These are phyloP conservation scores for Aspergillus novoparasiticus DNA, from an alignment of 2,329 filamentous ascomycete species.

Conservation along the genomic window DNA sequence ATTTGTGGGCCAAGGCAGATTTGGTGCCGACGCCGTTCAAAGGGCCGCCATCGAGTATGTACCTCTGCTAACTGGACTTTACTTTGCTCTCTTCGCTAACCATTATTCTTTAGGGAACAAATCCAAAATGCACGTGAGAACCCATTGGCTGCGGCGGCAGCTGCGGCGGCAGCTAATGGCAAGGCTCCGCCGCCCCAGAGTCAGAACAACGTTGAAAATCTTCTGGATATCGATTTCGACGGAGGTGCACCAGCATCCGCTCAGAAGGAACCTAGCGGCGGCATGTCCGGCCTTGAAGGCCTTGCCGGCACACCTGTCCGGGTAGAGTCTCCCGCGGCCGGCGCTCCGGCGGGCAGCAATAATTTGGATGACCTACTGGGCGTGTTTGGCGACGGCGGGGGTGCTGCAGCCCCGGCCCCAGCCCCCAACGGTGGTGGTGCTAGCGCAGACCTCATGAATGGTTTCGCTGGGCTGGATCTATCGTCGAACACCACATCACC, in stretches of 20 bases:
- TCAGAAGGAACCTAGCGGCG: conserved; percentile 63
- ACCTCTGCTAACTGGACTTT: not conserved
- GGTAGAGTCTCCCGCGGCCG: conserved; percentile 47
- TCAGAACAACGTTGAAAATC: conserved; percentile 86
- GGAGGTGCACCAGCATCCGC: conserved; percentile 88
- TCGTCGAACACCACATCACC: conserved; percentile 49
- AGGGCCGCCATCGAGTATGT: conserved; percentile 83
- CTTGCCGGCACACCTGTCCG: conserved; percentile 60
- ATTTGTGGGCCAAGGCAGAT: conserved; percentile 95
- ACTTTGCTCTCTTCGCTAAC: conserved; percentile 20
- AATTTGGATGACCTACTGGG: conserved; percentile 83
- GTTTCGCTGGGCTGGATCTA: conserved; percentile 80
- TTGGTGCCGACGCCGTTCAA: conserved; percentile 91
- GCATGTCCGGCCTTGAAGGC: conserved; percentile 65
- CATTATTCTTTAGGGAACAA: conserved; percentile 64
- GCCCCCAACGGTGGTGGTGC: conserved; percentile 29
- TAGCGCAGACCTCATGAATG: conserved; percentile 69
- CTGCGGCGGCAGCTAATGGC: conserved; percentile 63
- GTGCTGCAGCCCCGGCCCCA: conserved; percentile 35
- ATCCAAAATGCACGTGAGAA: conserved; percentile 90
- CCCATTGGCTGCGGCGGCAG: conserved; percentile 83
- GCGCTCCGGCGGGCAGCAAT: conserved; percentile 45
- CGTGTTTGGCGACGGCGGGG: conserved; percentile 60
- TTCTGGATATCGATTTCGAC: conserved; percentile 95
- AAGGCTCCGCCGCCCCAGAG: conserved; percentile 53